These are phyloP conservation scores for Trichoderma afroharzianum DNA, from an alignment of 2,329 filamentous ascomycete genomes.

Conservation along the genomic window DNA sequence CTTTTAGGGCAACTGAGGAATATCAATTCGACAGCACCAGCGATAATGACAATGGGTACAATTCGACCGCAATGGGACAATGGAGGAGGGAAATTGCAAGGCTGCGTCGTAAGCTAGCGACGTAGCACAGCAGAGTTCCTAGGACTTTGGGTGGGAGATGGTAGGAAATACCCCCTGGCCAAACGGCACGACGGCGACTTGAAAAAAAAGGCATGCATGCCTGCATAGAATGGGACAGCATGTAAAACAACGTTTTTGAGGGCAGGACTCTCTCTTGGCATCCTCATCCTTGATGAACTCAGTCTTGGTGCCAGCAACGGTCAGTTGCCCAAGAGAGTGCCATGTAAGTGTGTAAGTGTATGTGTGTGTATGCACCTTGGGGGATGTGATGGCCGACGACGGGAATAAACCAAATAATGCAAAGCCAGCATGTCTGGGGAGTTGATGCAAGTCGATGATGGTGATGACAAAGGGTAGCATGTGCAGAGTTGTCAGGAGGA, in stretches of 20 bases:
- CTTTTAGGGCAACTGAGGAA: neutral
- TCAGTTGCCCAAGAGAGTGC: neutral
- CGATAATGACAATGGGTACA: neutral
- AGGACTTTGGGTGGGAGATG: neutral
- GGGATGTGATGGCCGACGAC: neutral
- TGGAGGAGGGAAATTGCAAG: neutral
- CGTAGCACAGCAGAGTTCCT: neutral
- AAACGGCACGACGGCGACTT: neutral
- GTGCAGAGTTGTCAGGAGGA: constrained; percentile 13
- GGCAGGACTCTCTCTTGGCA: neutral
- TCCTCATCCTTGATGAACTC: neutral
- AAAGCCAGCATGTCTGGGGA: neutral
- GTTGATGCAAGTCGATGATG: neutral
- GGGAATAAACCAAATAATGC: neutral
- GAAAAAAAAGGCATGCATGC: neutral
- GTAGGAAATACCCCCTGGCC: neutral
- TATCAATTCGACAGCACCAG: neutral
- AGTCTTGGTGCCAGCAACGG: neutral
- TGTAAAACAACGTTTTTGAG: neutral
- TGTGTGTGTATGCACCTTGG: neutral
- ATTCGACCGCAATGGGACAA: neutral
- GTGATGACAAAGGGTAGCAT: neutral
- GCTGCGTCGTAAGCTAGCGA: neutral
- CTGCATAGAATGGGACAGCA: neutral
- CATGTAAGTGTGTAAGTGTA: neutral